Conservation (phyloP, 2,329 filamentous ascomycete genomes). For the Diaporthe eres region DNA sequence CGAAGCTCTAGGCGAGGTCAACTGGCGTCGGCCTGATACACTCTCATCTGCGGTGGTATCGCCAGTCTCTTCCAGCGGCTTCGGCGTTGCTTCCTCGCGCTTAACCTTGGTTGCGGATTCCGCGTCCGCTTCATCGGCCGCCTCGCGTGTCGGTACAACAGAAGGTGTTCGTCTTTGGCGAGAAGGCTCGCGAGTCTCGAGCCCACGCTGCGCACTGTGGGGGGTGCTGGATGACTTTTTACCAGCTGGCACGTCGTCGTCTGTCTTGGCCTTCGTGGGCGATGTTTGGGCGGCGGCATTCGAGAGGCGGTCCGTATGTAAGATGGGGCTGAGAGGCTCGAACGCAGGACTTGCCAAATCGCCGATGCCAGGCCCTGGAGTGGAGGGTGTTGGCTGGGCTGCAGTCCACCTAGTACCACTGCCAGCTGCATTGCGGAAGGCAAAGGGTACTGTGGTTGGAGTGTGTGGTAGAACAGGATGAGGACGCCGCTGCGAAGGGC, state of each 20-base stretch:
- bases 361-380: conserved; percentile 59
- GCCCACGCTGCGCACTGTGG: conserved; percentile 53
- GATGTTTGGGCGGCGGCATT: conserved; percentile 48
- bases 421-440: conserved; percentile 44
- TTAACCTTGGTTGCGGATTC: conserved; percentile 64
- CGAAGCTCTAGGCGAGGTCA: conserved; percentile 55
- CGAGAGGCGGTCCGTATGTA: conserved; percentile 54
- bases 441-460: conserved; percentile 38
- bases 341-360: conserved; percentile 66
- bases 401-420: conserved; percentile 72
- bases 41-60: conserved; percentile 71
- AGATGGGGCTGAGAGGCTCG: conserved; percentile 72
- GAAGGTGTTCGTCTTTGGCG: conserved; percentile 39
- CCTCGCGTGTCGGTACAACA: conserved; percentile 37
- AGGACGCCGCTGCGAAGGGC: conserved; percentile 33
- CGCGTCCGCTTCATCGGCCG: conserved; percentile 58
- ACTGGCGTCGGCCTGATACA: conserved; percentile 55
- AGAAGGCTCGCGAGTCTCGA: conserved; percentile 46
- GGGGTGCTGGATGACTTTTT: conserved; percentile 44
- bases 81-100: conserved; percentile 71
- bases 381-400: conserved; percentile 68
- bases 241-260: conserved; percentile 46
- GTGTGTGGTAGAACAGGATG: conserved; percentile 44
- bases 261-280: conserved; percentile 54
- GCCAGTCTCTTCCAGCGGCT: conserved; percentile 66